Evolutionary conservation across 345 rosid species (phyloP).

Genomic region (Geranium brycei): DNA sequence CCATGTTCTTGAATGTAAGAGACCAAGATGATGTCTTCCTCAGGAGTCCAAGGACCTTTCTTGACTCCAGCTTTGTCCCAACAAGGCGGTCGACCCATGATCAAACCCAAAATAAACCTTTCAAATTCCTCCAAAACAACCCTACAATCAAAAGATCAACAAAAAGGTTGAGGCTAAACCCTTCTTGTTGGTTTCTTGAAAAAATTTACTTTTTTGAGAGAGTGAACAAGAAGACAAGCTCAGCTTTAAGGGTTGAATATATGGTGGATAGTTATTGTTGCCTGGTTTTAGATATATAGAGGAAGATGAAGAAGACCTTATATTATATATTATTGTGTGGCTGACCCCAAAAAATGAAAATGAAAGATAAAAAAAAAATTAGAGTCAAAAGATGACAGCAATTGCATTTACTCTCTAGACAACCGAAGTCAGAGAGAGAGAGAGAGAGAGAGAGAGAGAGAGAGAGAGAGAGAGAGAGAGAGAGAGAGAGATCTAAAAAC

Average conservation of each 20-base stretch:
- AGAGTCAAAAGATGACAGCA: background rate
- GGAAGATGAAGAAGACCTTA: background rate
- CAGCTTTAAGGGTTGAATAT: background rate
- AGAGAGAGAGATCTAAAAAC: background rate
- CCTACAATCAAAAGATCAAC: too few relatives aligned
- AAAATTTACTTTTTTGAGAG: too few relatives aligned
- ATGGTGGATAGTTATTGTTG: background rate
- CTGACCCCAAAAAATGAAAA: background rate
- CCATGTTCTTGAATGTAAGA: slow-evolving; percentile 38
- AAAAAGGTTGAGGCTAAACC: too few relatives aligned
- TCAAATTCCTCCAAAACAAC: too few relatives aligned
- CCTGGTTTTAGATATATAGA: background rate
- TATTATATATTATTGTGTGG: too few relatives aligned
- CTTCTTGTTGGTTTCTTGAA: too few relatives aligned
- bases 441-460: background rate
- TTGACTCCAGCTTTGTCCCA: slow-evolving; percentile 33
- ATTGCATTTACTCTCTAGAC: background rate
- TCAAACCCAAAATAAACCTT: background rate
- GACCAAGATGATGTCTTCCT: slow-evolving; percentile 38
- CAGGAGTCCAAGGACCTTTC: slow-evolving; percentile 51
- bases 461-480: too few relatives aligned
- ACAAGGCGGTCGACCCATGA: slow-evolving; percentile 44
- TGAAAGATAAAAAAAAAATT: background rate
- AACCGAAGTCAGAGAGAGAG: background rate
- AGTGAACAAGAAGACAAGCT: too few relatives aligned